A percentile compares a stretch with the other conserved stretches of the same genome.
Conservation (phyloP, 1,284 basidiomycete genomes). For the Meripilus lineatus region DNA sequence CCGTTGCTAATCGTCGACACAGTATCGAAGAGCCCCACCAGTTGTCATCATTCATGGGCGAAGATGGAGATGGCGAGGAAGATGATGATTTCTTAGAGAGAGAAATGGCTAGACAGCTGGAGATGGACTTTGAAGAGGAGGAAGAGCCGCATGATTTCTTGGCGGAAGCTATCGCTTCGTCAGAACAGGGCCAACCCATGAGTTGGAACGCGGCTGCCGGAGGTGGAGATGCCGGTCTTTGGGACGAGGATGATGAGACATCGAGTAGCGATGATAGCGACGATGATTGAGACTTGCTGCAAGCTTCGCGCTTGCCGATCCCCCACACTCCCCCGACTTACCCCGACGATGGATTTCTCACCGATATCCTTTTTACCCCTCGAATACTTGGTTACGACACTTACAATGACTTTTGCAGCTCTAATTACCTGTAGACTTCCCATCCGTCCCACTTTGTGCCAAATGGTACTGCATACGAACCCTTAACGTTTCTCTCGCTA, state of each 20-base stretch:
- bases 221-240: background rate
- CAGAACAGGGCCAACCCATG: background rate
- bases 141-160: background rate
- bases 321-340: no score
- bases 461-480: no score
- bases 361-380: no score
- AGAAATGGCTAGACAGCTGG: background rate
- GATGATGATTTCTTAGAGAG: background rate
- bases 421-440: no score
- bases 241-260: background rate
- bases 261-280: background rate
- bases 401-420: no score
- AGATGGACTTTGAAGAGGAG: background rate
- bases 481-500: no score
- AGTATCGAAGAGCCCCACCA: background rate
- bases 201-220: background rate
- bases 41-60: no score
- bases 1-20: background rate
- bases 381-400: no score
- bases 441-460: no score
- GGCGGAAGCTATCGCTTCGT: background rate
- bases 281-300: background rate
- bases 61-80: background rate
- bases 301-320: no score
- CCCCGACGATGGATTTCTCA: no score